Conservation (phyloP, 192 early-diverging fungal species). For the Thamnidium elegans region DNA sequence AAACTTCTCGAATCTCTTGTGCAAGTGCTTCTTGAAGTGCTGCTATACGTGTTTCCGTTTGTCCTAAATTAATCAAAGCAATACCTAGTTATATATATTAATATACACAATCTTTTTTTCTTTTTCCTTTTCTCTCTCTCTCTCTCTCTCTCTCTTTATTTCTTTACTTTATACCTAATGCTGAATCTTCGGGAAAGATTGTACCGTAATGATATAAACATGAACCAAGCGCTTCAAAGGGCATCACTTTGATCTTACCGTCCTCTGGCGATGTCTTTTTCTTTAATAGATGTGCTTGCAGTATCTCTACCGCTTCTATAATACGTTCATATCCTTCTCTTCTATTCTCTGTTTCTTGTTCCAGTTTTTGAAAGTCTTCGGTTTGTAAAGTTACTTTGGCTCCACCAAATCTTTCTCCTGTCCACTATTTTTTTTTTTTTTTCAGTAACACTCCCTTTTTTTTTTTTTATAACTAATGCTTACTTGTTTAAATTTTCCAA, state of each 20-base stretch:
- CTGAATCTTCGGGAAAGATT: constrained; percentile 37
- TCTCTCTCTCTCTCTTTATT: constrained; percentile 4
- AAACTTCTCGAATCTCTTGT: constrained; percentile 32
- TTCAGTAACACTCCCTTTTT: background rate
- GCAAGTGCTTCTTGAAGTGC: constrained; percentile 47
- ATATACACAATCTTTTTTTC: constrained; percentile 25
- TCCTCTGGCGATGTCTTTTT: constrained; percentile 65
- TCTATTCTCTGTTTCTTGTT: constrained; percentile 68
- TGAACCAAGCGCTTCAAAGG: constrained; percentile 62
- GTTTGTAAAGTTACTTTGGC: constrained; percentile 65
- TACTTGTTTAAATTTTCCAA: constrained; percentile 70
- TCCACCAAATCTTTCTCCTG: constrained; percentile 78
- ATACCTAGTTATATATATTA: constrained; percentile 38
- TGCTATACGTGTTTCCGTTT: constrained; percentile 44
- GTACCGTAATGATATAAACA: constrained; percentile 63
- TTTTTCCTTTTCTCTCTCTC: too few species aligned
- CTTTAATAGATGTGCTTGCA: constrained; percentile 52
- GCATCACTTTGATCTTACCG: constrained; percentile 56
- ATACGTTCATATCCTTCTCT: constrained; percentile 64
- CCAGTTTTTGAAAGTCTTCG: constrained; percentile 81
- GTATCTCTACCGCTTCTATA: constrained; percentile 48
- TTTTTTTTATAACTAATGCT: constrained; percentile 5
- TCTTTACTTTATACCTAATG: constrained; percentile 36
- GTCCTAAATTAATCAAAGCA: constrained; percentile 50
- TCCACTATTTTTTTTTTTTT: constrained; percentile 46